phyloP scores from a whole-genome alignment of 768 basidiomycete species.

The Boletus pseudopeckii region DNA sequence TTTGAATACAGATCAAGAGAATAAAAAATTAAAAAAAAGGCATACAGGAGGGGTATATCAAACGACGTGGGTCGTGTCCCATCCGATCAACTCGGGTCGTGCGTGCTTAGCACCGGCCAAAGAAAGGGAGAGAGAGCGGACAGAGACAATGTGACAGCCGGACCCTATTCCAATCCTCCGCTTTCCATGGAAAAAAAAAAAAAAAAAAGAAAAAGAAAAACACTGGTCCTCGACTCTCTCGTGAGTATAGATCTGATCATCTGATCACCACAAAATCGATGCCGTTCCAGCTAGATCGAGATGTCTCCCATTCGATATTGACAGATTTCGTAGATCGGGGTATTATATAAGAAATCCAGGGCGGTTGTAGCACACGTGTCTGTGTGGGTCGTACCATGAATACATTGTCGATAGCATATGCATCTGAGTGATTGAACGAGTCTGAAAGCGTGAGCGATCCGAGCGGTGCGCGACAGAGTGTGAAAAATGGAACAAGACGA shows the following conservation, averaged over 20 bases:
- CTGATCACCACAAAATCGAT: not conserved
- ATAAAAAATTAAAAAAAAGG: too few species aligned
- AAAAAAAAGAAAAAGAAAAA: too few species aligned
- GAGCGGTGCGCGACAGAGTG: slow-evolving; percentile 6
- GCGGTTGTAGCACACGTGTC: slow-evolving; percentile 10
- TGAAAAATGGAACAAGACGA: not conserved
- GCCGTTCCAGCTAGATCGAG: not conserved
- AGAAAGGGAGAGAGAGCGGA: too few species aligned
- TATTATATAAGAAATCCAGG: not conserved
- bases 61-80: too few species aligned
- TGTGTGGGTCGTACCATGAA: slow-evolving; percentile 11
- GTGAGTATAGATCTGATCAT: too few species aligned
- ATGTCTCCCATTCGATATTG: not conserved
- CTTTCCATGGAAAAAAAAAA: not conserved
- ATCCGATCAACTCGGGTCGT: too few species aligned
- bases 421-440: slow-evolving; percentile 16
- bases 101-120: not conserved
- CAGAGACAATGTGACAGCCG: too few species aligned
- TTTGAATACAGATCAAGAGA: too few species aligned
- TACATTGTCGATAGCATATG: slow-evolving; percentile 22
- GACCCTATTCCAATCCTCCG: not conserved
- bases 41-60: too few species aligned
- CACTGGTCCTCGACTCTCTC: not conserved
- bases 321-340: not conserved
- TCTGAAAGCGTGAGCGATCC: slow-evolving; percentile 7